Base-by-base conservation (phyloP, 1,139 yeast genomes). In the Protomyces gravidus region DNA sequence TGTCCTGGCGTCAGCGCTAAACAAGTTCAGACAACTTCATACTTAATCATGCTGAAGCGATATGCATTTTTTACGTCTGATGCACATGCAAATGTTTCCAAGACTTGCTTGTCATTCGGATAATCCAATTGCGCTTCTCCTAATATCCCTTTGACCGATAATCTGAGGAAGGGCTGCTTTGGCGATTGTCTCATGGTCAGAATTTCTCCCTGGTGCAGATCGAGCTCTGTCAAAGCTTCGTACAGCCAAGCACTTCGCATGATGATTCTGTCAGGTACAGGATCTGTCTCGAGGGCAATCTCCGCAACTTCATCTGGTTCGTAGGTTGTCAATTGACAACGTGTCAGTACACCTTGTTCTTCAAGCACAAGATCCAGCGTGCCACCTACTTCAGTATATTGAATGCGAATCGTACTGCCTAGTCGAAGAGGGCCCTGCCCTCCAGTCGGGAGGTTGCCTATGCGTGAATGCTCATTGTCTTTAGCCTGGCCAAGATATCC, bases 161-260 rank as follows among this genome's bases (percentile, higher is more conserved):
- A 45, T 7, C 60, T 58, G 13, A 64, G 45, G 15, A 40, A 60
- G 9, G 63, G 62, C 15, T 61, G 59, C 19, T 36, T 25, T 25
- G 64, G 65, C 19, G 60, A 27, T 4, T 63, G 59, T 13, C 57
- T 33, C 32, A 65, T 59, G 21, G 59, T 51, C 19, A 65, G 47
- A 17, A 59, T 32, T 26, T 65, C 66, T 9, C 64, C 52, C 7
- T 61, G 61, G 7, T 62, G 49, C 15, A 62, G 40, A 32, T 65
- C 65, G 26, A 65, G 62, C 46, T 65, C 67, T 9, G 62, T 61
- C 33, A 65, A 50, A 6, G 67, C 67, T 27, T 62, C 65, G 21
- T 57, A 50, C 15, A 65, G 55, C 47, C 55, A 62, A 6, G 60
- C 60, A 6, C 58, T 36, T 13, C 59, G 53, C 63, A 65, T 62